Evolutionary conservation across 345 rosid species (phyloP), one percentile per base, ranked within the genome.

Genomic region (Noccaea bulbosa): DNA sequence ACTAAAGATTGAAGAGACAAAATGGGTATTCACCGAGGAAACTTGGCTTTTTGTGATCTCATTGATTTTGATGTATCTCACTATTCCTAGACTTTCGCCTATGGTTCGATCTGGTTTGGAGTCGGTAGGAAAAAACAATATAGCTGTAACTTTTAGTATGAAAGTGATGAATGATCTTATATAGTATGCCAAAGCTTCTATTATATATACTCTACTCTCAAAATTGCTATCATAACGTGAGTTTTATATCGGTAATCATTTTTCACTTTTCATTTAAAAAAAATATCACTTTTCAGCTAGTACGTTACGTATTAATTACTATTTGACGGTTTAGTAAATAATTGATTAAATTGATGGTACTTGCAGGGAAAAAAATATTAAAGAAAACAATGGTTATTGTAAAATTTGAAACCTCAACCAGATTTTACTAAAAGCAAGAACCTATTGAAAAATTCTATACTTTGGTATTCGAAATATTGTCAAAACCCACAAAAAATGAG

Each of bases 391-490:
- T 17, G 37, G 47, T 65, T 65, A 22, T n/a, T 38, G 58, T 34
- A 33, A 11, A 69, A 35, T 9, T 20, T 35, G 8, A 11, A 56
- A 34, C 65, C 14, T 34, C 56, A 46, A 35, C 55, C 8, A 56
- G 37, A 56, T 46, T 63, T 69, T 55, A 55, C 54, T 68, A 55
- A 55, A 68, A 68, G 65, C 73, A 75, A 74, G 67, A 70, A 79
- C 75, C 65, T 52, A 47, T 82, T 79, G 78, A 58, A 65, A 78
- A 78, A 84, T 79, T 71, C 77, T 72, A 81, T 67, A 53, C 62
- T 46, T 79, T 71, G 83, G 81, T 62, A 79, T 71, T n/a, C 62
- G 55, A 20, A n/a, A 33, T 71, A 81, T 71, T 69, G 73, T 54
- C 83, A 56, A 80, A 74, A 73, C 68, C 84, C 79, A 81, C 79